phyloP scores from a whole-genome alignment of 257 asterid species.

The Solanum bulbocastanum region DNA sequence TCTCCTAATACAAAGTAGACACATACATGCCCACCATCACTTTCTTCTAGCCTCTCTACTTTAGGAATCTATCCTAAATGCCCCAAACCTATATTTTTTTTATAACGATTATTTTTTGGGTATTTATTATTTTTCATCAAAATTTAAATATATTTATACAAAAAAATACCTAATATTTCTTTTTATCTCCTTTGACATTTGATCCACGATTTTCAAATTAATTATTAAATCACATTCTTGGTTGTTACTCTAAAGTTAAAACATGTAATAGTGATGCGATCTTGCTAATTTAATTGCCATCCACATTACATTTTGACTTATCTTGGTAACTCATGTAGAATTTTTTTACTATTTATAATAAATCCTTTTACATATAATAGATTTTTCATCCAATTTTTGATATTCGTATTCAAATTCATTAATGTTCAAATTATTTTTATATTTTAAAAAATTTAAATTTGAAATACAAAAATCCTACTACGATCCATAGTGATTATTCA shows the following conservation, averaged over 20 bases:
- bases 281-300: neutral
- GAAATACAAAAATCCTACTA: neutral
- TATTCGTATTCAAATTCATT: neutral
- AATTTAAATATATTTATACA: neutral
- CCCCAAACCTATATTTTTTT: neutral
- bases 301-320: neutral
- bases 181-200: neutral
- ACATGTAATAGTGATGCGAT: neutral
- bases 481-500: neutral
- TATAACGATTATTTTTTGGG: neutral
- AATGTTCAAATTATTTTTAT: neutral
- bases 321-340: neutral
- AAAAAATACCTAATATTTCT: neutral
- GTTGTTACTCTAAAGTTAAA: neutral
- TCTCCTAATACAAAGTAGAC: neutral
- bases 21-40: neutral
- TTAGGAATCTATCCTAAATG: neutral
- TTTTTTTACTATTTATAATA: neutral
- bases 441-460: neutral
- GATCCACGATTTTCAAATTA: neutral
- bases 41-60: neutral
- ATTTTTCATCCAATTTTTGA: rapidly evolving
- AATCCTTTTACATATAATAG: too few species aligned
- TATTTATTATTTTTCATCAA: neutral
- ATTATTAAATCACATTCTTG: neutral